Evolutionary conservation across 75 land plant species (phyloP).

Genomic region (Larix kaempferi): DNA sequence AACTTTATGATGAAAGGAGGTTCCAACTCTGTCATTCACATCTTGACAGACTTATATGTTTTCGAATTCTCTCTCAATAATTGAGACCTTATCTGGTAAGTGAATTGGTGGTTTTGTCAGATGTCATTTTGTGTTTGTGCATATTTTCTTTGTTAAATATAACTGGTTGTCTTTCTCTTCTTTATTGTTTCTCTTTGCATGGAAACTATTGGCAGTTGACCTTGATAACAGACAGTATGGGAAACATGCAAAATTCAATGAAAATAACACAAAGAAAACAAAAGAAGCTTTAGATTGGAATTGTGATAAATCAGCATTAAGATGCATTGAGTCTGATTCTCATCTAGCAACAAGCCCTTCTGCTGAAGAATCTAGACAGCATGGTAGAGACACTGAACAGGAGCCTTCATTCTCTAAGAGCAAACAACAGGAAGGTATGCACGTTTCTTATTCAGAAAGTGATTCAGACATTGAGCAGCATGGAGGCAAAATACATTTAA

Average conservation of each 20-base stretch:
- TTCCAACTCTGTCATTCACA: background rate
- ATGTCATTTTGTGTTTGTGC: background rate
- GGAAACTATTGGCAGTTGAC: constrained; percentile 31
- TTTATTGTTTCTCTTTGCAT: background rate
- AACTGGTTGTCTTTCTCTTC: background rate
- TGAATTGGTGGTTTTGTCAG: constrained; percentile 13
- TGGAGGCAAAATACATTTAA: constrained; percentile 1
- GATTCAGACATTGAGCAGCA: constrained; percentile 23
- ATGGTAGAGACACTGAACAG: constrained; percentile 7
- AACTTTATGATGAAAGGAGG: background rate
- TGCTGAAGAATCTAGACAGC: constrained; percentile 14
- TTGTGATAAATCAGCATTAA: constrained; percentile 2
- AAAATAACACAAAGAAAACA: constrained; percentile 3
- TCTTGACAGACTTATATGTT: constrained; percentile 74
- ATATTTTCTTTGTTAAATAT: background rate
- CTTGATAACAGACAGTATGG: constrained; percentile 37
- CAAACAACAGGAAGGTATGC: constrained; percentile 14
- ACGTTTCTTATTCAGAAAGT: constrained; percentile 19
- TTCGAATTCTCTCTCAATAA: constrained; percentile 69
- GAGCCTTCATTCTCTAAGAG: constrained; percentile 9
- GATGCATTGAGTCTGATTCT: background rate
- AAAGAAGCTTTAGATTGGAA: background rate
- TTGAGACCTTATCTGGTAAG: constrained; percentile 75
- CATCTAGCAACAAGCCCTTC: constrained; percentile 7
- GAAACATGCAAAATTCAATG: constrained; percentile 7